Evolutionary conservation across 371 early-diverging fungal species (phyloP).

Genomic region (Mortierella sp.): DNA sequence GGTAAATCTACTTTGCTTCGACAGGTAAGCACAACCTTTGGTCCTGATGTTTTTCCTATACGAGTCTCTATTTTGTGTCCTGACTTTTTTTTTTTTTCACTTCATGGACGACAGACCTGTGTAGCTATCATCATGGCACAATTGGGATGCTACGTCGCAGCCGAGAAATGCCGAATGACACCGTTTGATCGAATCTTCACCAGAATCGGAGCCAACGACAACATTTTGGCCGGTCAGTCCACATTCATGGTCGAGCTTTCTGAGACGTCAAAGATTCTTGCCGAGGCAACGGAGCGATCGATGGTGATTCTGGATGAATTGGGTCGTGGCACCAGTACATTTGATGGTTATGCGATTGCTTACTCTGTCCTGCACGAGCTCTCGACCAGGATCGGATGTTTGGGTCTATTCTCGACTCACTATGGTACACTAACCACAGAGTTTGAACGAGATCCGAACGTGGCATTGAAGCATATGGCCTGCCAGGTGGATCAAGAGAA

Average conservation of each 20-base stretch:
- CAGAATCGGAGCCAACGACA: slow-evolving; percentile 98
- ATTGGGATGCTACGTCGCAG: slow-evolving; percentile 97
- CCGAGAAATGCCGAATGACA: slow-evolving; percentile 80
- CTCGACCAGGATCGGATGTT: slow-evolving; percentile 85
- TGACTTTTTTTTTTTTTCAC: slow-evolving; percentile 13
- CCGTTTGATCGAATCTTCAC: slow-evolving; percentile 98
- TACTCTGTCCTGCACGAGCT: slow-evolving; percentile 93
- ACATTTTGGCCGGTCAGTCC: slow-evolving; percentile 96
- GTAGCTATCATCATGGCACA: slow-evolving; percentile 99
- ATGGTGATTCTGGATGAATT: slow-evolving; percentile 99
- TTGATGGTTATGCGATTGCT: slow-evolving; percentile 99
- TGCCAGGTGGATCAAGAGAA: slow-evolving; percentile 87
- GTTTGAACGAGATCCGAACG: slow-evolving; percentile 75
- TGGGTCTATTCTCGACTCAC: slow-evolving; percentile 98
- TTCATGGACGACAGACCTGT: slow-evolving; percentile 75
- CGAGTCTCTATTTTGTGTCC: slow-evolving; percentile 1
- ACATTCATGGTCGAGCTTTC: slow-evolving; percentile 99
- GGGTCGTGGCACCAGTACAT: slow-evolving; percentile 99
- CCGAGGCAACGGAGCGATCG: slow-evolving; percentile 92
- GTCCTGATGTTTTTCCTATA: no score
- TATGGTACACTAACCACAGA: slow-evolving; percentile 94
- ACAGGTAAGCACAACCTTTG: slow-evolving; percentile 64
- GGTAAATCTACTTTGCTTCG: slow-evolving; percentile 98
- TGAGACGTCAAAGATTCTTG: slow-evolving; percentile 96
- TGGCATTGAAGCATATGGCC: slow-evolving; percentile 81